Percentiles rank a stretch among this genome's conserved stretches.
Evolutionary conservation across 2,329 filamentous ascomycete genomes (phyloP).

Genomic region (Alternaria sp.): DNA sequence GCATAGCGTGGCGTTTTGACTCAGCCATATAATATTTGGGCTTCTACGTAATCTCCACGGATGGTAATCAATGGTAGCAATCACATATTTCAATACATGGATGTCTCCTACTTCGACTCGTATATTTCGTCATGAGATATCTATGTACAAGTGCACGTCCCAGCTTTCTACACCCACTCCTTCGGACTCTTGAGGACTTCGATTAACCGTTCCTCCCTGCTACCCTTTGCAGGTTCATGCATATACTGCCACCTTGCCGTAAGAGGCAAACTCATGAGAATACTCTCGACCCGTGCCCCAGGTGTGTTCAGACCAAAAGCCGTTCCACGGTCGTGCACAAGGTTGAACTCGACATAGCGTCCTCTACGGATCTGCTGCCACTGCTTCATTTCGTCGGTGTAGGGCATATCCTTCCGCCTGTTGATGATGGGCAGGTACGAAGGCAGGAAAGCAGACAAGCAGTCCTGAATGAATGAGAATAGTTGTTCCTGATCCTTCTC

Average conservation of each 20-base stretch:
- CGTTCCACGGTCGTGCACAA: slow-evolving; percentile 95
- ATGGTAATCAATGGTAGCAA: not conserved
- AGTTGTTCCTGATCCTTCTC: slow-evolving; percentile 87
- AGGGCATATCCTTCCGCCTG: slow-evolving; percentile 89
- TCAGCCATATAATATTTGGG: not conserved
- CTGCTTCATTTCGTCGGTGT: slow-evolving; percentile 81
- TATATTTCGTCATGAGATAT: not conserved
- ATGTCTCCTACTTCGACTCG: not conserved
- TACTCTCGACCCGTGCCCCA: slow-evolving; percentile 90
- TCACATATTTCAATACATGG: not conserved
- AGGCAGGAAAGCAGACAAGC: slow-evolving; percentile 84
- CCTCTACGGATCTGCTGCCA: slow-evolving; percentile 96
- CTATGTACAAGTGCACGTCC: not conserved
- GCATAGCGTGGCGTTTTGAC: slow-evolving; percentile 21
- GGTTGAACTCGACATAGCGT: slow-evolving; percentile 98
- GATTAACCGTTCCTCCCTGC: slow-evolving; percentile 79
- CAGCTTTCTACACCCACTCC: slow-evolving; percentile 59
- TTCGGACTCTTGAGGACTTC: slow-evolving; percentile 69
- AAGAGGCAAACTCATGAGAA: slow-evolving; percentile 93
- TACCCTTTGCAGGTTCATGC: slow-evolving; percentile 79
- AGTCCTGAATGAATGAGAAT: slow-evolving; percentile 87
- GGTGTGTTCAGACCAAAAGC: slow-evolving; percentile 94
- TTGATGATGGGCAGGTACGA: slow-evolving; percentile 90
- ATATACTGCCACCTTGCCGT: slow-evolving; percentile 97
- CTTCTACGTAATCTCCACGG: not conserved